Base-by-base conservation (phyloP, 2,329 filamentous ascomycete species). In the Neonectria neomacrospora region DNA sequence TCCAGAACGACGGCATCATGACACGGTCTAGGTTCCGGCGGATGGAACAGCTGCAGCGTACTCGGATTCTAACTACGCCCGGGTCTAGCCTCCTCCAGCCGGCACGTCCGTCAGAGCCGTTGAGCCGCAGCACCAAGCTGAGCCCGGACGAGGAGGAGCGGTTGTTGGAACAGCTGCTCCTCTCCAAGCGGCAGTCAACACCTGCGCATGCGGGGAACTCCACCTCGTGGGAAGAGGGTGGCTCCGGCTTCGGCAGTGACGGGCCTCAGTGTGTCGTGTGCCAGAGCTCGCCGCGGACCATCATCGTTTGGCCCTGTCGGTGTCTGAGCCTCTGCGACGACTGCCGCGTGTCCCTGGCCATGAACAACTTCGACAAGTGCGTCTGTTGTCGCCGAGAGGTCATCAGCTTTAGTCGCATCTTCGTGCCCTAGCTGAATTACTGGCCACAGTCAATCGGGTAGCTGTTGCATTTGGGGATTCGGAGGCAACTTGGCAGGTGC, bases 361-460 rank as follows among this genome's bases (percentile, higher is more conserved):
- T 97, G 89, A 96, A 97, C 77, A 98, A 98, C 77, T 98, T 97
- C 76, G 93, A 94, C 67, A 96, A 93, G 75, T 99, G 96, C 76
- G 94, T 98, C 41, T 98, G 95, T 73, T 98, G 96, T 77, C 87
- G 96, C 54, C 88, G 93, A 60, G 91, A 96, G 71, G 93, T 98
- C 30, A 88, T 89, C 58, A 96, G 94, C 58, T 98, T 97, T 78
- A 94, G 93, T 69, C 88, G 93, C 71, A 88, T 99, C 64, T 99
- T 92, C 82, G 94, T 98, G 42, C 96, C 96, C 18, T 74, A 62
- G 63, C 20, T 14, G 9, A 9, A 8, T 26, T 18, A 41, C 5
- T 20, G 8, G 37, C 26, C 20, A 42, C 16, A 10, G 28, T 20
- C 5, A 26, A 2, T 5, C 16, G 32, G 47, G 16, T 16, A 22